Evolutionary conservation across 345 rosid species (phyloP), one percentile per base, ranked within the genome.

Genomic region (Citropsis articulata): DNA sequence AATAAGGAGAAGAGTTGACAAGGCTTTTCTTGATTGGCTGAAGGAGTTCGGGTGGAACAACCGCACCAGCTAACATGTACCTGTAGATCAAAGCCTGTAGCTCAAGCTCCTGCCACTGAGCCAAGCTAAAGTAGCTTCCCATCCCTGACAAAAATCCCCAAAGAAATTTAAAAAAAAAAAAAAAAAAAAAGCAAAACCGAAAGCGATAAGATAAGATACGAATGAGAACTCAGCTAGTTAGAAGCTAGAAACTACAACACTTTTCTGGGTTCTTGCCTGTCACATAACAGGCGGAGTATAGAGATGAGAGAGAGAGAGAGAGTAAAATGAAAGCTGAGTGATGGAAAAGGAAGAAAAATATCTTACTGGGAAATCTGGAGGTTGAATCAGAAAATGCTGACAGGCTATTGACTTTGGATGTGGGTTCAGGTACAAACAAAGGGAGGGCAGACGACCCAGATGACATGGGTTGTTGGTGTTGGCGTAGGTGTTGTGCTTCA

Each of bases 61-160:
- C 79, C 66, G 91, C 90, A 68, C 99, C 98, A 73, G 93, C 94
- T 71, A 91, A 71, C 97, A 96, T 94, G 85, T 92, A 94, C 59
- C 98, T 90, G 73, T 90, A 96, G 83, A 96, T 96, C 92, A 92
- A 81, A 71, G 98, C 98, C 83, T 96, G 99, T 42, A 94, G 87
- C 85, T 96, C 97, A 38, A 96, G 92, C 79, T 96, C 98, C 81
- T 96, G 98, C 97, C 95, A 86, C 80, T 94, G 99, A 66, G 85
- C 81, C 90, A 83, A 87, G 87, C 98, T 94, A 69, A 96, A 96
- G 83, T 78, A 88, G 69, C 94, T 88, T 55, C 92, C 91, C 92
- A 90, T 88, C 84, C 86, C 98, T 95, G 76, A 59, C 55, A 82
- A 73, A 78, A 14, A 27, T 12, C 31, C 38, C 64, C 28, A 36